Evolutionary conservation across 2,329 filamentous ascomycete genomes (phyloP).

Genomic region (Ophiocordyceps camponoti-floridani): DNA sequence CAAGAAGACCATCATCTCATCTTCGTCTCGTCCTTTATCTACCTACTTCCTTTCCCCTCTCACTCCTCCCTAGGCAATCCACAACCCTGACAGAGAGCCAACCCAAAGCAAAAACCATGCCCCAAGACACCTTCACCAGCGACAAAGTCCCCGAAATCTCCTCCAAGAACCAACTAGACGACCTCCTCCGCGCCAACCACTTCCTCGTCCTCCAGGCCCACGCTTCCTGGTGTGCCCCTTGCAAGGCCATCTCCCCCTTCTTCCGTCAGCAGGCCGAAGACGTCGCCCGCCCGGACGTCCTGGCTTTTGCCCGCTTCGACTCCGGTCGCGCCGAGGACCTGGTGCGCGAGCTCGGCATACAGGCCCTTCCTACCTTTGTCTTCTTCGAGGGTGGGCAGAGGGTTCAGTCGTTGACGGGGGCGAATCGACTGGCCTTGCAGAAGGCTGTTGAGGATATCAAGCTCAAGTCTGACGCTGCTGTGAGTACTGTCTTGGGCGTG

Average conservation of each 20-base stretch:
- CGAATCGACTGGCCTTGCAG: slow-evolving; percentile 15
- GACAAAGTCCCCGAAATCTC: slow-evolving; percentile 16
- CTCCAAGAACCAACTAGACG: slow-evolving; percentile 26
- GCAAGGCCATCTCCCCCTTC: slow-evolving; percentile 39
- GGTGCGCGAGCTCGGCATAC: slow-evolving; percentile 29
- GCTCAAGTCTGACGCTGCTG: slow-evolving; percentile 4
- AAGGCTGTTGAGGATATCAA: slow-evolving; percentile 9
- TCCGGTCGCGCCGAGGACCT: slow-evolving; percentile 35
- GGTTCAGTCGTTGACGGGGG: slow-evolving; percentile 24
- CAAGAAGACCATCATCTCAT: no score
- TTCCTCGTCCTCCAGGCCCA: slow-evolving; percentile 39
- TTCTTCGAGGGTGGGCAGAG: slow-evolving; percentile 37
- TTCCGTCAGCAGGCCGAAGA: slow-evolving; percentile 17
- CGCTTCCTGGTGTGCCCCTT: slow-evolving; percentile 43
- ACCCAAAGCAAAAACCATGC: background rate
- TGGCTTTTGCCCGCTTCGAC: slow-evolving; percentile 41
- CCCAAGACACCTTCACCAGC: background rate
- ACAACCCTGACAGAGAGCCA: background rate
- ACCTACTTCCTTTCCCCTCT: no score
- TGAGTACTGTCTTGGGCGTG: background rate
- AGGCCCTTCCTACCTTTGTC: slow-evolving; percentile 40
- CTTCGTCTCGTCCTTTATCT: no score
- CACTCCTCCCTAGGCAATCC: no score
- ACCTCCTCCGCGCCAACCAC: slow-evolving; percentile 26
- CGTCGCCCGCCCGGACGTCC: slow-evolving; percentile 23